Evolutionary conservation across 768 basidiomycete genomes (phyloP).

Genomic region (Grammothele lineata): DNA sequence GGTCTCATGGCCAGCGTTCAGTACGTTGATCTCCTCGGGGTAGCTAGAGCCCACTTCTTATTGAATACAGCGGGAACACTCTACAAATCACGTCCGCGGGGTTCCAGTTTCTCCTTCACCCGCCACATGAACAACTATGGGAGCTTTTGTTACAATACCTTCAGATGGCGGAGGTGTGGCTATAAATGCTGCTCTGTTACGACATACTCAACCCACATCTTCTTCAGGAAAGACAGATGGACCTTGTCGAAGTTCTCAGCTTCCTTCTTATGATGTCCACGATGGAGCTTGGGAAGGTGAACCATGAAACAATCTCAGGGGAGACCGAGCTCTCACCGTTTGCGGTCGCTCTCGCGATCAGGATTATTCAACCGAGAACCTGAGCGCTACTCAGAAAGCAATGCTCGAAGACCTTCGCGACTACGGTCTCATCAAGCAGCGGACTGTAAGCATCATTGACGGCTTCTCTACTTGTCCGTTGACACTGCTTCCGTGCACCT

Average conservation of each 20-base stretch:
- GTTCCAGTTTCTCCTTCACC: slow-evolving; percentile 94
- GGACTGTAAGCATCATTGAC: slow-evolving; percentile 45
- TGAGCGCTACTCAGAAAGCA: slow-evolving; percentile 75
- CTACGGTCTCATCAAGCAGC: slow-evolving; percentile 92
- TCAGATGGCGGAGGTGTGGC: slow-evolving; percentile 69
- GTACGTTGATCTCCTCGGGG: slow-evolving; percentile 36
- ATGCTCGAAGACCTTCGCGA: slow-evolving; percentile 91
- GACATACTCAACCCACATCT: slow-evolving; percentile 3
- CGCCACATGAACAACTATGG: slow-evolving; percentile 95
- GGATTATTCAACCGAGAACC: slow-evolving; percentile 86
- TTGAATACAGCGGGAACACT: slow-evolving; percentile 41
- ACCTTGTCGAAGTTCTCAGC: slow-evolving; percentile 87
- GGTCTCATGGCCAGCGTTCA: slow-evolving; percentile 77
- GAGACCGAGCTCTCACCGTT: too few relatives aligned
- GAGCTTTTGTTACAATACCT: slow-evolving; percentile 89
- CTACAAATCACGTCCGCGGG: slow-evolving; percentile 89
- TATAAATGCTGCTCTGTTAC: background rate
- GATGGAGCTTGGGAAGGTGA: slow-evolving; percentile 89
- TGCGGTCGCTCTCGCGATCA: slow-evolving; percentile 28
- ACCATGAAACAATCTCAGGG: background rate
- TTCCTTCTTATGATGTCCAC: slow-evolving; percentile 97
- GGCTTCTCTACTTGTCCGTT: background rate
- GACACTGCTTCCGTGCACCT: slow-evolving; percentile 4
- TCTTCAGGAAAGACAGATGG: slow-evolving; percentile 77
- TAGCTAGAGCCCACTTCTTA: slow-evolving; percentile 9